Base-by-base conservation (phyloP, 2,329 filamentous ascomycete species). In the Alternaria gaisen region DNA sequence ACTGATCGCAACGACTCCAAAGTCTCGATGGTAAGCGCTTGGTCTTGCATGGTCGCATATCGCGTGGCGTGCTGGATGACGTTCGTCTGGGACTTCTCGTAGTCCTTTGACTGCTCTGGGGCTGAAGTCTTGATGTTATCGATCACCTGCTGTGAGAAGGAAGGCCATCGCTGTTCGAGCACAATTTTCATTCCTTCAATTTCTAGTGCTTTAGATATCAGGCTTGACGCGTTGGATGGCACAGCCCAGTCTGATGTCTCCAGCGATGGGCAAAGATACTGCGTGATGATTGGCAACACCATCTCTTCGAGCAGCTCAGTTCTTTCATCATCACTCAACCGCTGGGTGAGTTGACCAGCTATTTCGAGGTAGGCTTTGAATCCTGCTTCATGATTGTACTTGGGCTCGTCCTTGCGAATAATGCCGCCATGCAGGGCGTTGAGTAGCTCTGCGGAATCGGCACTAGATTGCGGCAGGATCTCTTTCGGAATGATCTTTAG, bases 91-190 rank as follows among this genome's bases (percentile, higher is more conserved):
- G 92, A 96, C 42, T 84, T 83, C 26, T 86, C 84, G 67, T 91
- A 91, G 18, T 93, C 91, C 63, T 90, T 90, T 0, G 93, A 93
- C 57, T 94, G 88, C 72, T 94, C 93, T 1, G 94, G 93, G 5
- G 92, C 84, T 0, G 93, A 96, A 6, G 87, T 86, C 55, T 88
- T 89, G 58, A 97, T 88, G 38, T 86, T 84, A 32, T 87, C 82
- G 26, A 89, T 82, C n/a, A 97, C 80, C 0, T 83, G 76, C 1
- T 86, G 80, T 0, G 87, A 86, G n/a, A 93, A 78, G 2, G 81
- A 81, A 3, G 82, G 76, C 91, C 92, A 95, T 64, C 89, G 82
- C 3, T 82, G 77, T 16, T 81, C 75, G 0, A 91, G 81, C 1
- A 85, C 80, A 3, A 80, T 68, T 0, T 84, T 76, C 4, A 88